A percentile compares a stretch with the other conserved stretches of the same genome.
These are phyloP conservation scores for Aspergillus eucalypticola DNA, from an alignment of 2,329 filamentous ascomycete genomes.

Conservation along the genomic window DNA sequence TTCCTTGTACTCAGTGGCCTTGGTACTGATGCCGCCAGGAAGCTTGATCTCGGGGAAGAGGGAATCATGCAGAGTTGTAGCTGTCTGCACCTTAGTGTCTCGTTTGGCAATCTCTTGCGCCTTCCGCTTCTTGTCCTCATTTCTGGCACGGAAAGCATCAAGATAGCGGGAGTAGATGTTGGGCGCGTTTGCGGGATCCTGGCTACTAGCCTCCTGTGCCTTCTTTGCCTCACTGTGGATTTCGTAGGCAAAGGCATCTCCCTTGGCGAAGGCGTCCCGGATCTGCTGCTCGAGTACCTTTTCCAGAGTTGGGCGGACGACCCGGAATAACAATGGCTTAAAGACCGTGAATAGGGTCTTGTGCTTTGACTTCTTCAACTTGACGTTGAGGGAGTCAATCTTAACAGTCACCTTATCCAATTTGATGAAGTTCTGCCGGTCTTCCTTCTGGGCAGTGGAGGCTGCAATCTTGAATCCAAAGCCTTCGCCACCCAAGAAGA, in stretches of 20 bases:
- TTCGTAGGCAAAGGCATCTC: conserved; percentile 71
- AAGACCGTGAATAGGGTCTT: conserved; percentile 84
- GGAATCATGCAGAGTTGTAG: conserved; percentile 83
- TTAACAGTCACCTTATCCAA: conserved; percentile 84
- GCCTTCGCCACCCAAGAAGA: conserved; percentile 82
- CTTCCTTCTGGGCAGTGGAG: conserved; percentile 73
- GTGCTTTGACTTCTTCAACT: conserved; percentile 91
- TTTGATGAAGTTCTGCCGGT: conserved; percentile 87
- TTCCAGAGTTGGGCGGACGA: conserved; percentile 79
- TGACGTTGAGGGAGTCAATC: conserved; percentile 79
- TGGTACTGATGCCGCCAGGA: conserved; percentile 84
- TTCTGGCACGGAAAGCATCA: conserved; percentile 69
- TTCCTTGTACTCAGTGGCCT: conserved; percentile 91
- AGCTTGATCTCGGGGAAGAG: conserved; percentile 88
- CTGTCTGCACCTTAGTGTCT: conserved; percentile 76
- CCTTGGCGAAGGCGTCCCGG: conserved; percentile 74
- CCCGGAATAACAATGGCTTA: conserved; percentile 83
- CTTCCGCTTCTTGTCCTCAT: conserved; percentile 77
- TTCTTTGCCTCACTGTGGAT: conserved; percentile 82
- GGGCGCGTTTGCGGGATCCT: conserved; percentile 69
- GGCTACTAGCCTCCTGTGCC: conserved; percentile 64
- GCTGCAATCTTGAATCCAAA: conserved; percentile 91
- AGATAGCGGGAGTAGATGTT: conserved; percentile 88
- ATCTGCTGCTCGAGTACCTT: conserved; percentile 89
- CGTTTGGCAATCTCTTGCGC: conserved; percentile 57